Conservation (phyloP, 768 basidiomycete species). For the Hirschioporus abietinus region DNA sequence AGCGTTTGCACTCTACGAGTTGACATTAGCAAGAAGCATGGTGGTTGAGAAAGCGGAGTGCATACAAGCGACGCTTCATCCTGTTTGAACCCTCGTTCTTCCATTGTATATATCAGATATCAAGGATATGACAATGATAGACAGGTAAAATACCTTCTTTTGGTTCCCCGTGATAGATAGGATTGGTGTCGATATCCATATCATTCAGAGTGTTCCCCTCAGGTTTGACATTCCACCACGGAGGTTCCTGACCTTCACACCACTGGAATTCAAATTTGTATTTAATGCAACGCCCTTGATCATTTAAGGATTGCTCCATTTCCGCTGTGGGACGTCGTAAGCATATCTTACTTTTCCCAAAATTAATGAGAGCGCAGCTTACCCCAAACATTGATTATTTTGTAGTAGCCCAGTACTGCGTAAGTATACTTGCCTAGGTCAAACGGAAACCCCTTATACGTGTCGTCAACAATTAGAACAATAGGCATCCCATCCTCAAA, state of each 20-base stretch:
- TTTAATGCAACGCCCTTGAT: slow-evolving; percentile 52
- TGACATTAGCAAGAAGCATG: not conserved
- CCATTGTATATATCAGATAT: not conserved
- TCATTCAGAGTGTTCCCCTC: not conserved
- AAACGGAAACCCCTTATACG: slow-evolving; percentile 68
- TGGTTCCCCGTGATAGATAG: not conserved
- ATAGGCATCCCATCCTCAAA: slow-evolving; percentile 51
- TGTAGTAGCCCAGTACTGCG: slow-evolving; percentile 64
- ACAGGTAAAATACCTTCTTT: not conserved
- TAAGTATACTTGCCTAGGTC: slow-evolving; percentile 54
- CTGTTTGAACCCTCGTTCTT: not conserved
- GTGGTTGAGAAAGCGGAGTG: not conserved
- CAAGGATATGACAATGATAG: not conserved
- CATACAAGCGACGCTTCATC: not conserved
- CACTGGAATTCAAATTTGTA: slow-evolving; percentile 85
- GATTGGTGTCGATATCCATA: not conserved
- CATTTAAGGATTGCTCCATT: slow-evolving; percentile 45
- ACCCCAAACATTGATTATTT: slow-evolving; percentile 70
- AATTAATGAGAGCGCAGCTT: slow-evolving; percentile 16
- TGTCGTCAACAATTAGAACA: slow-evolving; percentile 68
- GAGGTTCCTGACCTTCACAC: slow-evolving; percentile 64
- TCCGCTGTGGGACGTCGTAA: slow-evolving; percentile 42
- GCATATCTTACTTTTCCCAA: slow-evolving; percentile 11
- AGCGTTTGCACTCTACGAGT: slow-evolving; percentile 18
- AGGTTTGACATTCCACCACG: slow-evolving; percentile 38